A percentile compares a stretch with the other conserved stretches of the same genome.
phyloP scores from a whole-genome alignment of 805 yeast genomes.

The Candida gorgasii region DNA sequence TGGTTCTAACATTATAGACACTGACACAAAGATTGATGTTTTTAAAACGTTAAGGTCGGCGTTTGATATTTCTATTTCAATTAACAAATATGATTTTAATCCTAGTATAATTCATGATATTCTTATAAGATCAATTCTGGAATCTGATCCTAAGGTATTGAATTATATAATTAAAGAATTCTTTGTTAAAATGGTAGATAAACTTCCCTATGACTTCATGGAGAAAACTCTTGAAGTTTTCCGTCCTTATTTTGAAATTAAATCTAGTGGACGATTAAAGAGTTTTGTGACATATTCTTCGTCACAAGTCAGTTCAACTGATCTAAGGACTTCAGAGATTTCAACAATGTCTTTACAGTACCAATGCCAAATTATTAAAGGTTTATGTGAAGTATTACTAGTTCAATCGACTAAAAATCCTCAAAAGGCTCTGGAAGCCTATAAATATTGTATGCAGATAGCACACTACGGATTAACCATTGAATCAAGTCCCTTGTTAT shows the following conservation, averaged over 20 bases:
- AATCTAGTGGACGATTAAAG: constrained; percentile 20
- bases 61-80: constrained; percentile 32
- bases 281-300: constrained; percentile 30
- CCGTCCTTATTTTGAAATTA: constrained; percentile 14
- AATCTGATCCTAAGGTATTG: constrained; percentile 33
- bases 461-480: constrained; percentile 36
- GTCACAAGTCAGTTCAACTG: constrained; percentile 18
- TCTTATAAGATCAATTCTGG: constrained; percentile 27
- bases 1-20: not conserved
- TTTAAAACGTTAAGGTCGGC: constrained; percentile 38
- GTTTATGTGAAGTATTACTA: constrained; percentile 27
- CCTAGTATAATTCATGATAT: constrained; percentile 35
- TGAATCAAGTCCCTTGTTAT: constrained; percentile 36
- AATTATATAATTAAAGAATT: constrained; percentile 27
- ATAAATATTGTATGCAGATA: constrained; percentile 32
- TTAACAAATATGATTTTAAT: constrained; percentile 28
- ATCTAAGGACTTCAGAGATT: constrained; percentile 3
- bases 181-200: constrained; percentile 19
- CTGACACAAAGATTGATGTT: constrained; percentile 28
- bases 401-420: constrained; percentile 22
- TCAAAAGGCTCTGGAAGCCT: constrained; percentile 29
- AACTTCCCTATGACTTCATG: constrained; percentile 9
- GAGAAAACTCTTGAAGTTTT: constrained; percentile 12
- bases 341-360: constrained; percentile 13
- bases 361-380: constrained; percentile 23